Conservation (phyloP, 2,329 filamentous ascomycete genomes). For the Diaporthe australafricana region DNA sequence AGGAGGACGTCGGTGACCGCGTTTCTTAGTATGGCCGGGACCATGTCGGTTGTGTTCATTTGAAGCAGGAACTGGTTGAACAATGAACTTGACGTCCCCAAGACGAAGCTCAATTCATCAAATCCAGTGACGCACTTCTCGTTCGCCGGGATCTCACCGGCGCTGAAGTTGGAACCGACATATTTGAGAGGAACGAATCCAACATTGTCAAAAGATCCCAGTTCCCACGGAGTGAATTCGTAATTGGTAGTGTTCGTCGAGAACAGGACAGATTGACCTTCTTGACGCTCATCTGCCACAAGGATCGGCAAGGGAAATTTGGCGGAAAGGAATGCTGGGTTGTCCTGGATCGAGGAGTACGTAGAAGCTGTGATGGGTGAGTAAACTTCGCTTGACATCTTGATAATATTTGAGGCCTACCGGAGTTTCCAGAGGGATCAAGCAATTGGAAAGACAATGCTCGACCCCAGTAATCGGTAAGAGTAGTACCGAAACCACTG, state of each 20-base stretch:
- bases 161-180: conserved; percentile 67
- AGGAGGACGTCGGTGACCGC: neutral
- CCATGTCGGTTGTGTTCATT: neutral
- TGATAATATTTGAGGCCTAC: conserved; percentile 65
- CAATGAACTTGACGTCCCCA: conserved; percentile 86
- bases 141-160: conserved; percentile 64
- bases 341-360: conserved; percentile 75
- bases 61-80: conserved; percentile 82
- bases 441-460: conserved; percentile 87
- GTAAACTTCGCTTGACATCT: neutral
- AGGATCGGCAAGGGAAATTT: conserved; percentile 61
- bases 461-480: conserved; percentile 92
- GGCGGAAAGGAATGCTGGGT: conserved; percentile 54
- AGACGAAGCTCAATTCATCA: conserved; percentile 84
- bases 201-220: conserved; percentile 72
- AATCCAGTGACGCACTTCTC: conserved; percentile 80
- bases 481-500: conserved; percentile 74
- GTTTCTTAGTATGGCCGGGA: neutral
- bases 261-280: conserved; percentile 63
- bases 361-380: conserved; percentile 66
- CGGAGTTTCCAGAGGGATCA: conserved; percentile 71
- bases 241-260: conserved; percentile 69
- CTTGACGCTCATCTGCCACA: conserved; percentile 60
- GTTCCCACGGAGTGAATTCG: conserved; percentile 74
- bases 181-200: conserved; percentile 71